Evolutionary conservation across 2,329 filamentous ascomycete species (phyloP).

Genomic region (Fusarium protoensiforme): DNA sequence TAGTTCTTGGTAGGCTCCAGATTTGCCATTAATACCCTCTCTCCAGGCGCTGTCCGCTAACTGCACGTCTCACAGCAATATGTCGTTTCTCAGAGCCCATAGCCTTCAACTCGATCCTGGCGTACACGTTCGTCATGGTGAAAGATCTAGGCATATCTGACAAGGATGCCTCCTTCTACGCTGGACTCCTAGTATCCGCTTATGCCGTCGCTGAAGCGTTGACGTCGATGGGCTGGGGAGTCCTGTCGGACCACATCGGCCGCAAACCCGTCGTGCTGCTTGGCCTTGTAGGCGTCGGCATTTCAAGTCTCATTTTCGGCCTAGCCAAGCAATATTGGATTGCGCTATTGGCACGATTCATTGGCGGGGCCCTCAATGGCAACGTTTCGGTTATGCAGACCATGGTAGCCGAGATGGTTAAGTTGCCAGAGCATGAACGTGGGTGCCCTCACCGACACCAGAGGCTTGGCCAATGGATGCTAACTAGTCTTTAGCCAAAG

Average conservation of each 20-base stretch:
- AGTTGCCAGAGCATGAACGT: conserved; percentile 85
- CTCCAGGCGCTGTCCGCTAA: neutral
- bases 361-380: conserved; percentile 90
- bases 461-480: neutral
- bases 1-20: neutral
- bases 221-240: conserved; percentile 75
- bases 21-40: neutral
- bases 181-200: conserved; percentile 84
- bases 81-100: conserved; percentile 81
- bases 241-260: conserved; percentile 69
- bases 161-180: conserved; percentile 81
- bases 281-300: conserved; percentile 80
- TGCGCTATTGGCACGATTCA: conserved; percentile 80
- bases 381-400: conserved; percentile 92
- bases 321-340: conserved; percentile 84
- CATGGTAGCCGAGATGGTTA: conserved; percentile 89
- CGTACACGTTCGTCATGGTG: conserved; percentile 91
- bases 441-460: neutral
- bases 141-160: conserved; percentile 79
- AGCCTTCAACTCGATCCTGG: conserved; percentile 89
- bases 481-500: conserved; percentile 51
- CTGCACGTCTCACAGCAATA: conserved; percentile 30
- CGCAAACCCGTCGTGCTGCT: conserved; percentile 76
- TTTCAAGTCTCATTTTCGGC: conserved; percentile 84
- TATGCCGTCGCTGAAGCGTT: conserved; percentile 89